Evolutionary conservation across 2,329 filamentous ascomycete genomes (phyloP), one percentile per base, ranked within the genome.

Genomic region (Pezizomycotina sp.): DNA sequence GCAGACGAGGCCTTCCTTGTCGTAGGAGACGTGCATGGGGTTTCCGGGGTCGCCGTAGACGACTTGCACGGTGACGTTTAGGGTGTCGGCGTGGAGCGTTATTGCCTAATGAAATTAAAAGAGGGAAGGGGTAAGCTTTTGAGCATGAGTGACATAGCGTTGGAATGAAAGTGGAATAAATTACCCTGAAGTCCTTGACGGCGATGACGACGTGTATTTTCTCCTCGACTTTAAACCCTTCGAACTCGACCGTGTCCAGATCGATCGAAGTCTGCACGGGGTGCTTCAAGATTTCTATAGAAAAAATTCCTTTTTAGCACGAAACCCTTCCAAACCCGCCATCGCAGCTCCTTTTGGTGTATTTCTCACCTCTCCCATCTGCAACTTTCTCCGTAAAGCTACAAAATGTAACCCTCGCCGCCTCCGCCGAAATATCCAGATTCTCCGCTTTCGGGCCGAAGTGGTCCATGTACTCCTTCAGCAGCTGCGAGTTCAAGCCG

Each of bases 351-450:
- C 26, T 6, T 6, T 10, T 6, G n/a, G 6, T 15, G 15, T 31
- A 14, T 20, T 22, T 33, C 45, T 19, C 49, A 58, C 60, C 58
- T 50, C 64, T 65, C 5, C 62, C 62, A 38, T 63, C 62, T 27
- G 58, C 55, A 13, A 67, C 57, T 49, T 67, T 66, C 39, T 67
- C 64, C 0, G 64, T 67, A 47, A 64, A 68, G 48, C 63, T 67
- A 6, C 64, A 66, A 50, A 68, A 65, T 5, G 61, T 57, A 2
- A 59, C 62, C 25, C 63, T 59, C 6, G 58, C 61, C 10, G 65
- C 60, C 30, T 64, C 58, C n/a, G 61, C 58, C 31, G 61, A 60
- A 24, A 68, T 58, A 43, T 67, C 63, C 5, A 68, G 56, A 51
- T 66, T 60, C 48, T 68, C 65, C 0, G 64, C 65, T 49, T 62